Percentiles rank a stretch among this genome's conserved stretches.
phyloP scores from a whole-genome alignment of 2,329 filamentous ascomycete species.

The Tolypocladium ovalisporum region DNA sequence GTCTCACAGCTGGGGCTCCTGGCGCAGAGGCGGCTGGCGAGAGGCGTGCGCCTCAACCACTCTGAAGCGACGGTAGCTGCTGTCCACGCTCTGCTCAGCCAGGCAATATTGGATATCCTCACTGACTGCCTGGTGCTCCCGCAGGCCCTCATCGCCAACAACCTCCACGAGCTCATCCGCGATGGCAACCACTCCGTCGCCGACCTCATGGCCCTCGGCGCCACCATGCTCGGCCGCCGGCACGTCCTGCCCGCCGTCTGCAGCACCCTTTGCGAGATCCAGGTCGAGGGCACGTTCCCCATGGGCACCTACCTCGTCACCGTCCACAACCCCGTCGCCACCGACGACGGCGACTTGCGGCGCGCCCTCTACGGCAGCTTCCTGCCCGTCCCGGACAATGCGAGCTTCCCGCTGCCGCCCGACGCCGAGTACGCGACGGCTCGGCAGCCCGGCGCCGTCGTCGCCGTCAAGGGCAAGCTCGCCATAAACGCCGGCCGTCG shows the following conservation, averaged over 20 bases:
- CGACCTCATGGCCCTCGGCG: slow-evolving; percentile 85
- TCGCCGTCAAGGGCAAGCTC: slow-evolving; percentile 58
- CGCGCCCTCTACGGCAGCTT: slow-evolving; percentile 87
- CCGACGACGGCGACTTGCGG: slow-evolving; percentile 77
- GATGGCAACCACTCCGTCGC: slow-evolving; percentile 90
- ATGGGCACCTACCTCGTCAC: slow-evolving; percentile 90
- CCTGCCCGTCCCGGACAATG: slow-evolving; percentile 62
- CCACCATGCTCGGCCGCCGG: slow-evolving; percentile 84
- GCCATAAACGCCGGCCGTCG: slow-evolving; percentile 63
- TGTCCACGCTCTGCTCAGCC: background rate
- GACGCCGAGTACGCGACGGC: slow-evolving; percentile 54
- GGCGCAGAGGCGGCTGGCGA: slow-evolving; percentile 76
- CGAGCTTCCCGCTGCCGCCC: slow-evolving; percentile 56
- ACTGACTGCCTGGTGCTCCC: background rate
- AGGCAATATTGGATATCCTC: background rate
- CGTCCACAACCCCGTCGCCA: slow-evolving; percentile 79
- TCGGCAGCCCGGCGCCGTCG: slow-evolving; percentile 69
- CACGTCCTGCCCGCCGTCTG: slow-evolving; percentile 81
- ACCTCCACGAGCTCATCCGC: slow-evolving; percentile 91
- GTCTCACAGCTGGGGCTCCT: slow-evolving; percentile 82
- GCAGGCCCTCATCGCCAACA: slow-evolving; percentile 72
- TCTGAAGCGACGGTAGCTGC: slow-evolving; percentile 64
- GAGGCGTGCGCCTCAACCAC: slow-evolving; percentile 84
- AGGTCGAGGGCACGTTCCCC: slow-evolving; percentile 89
- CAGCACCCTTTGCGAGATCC: slow-evolving; percentile 68